phyloP scores from a whole-genome alignment of 176 grass and related monocot species.

The Aechmea fasciata region DNA sequence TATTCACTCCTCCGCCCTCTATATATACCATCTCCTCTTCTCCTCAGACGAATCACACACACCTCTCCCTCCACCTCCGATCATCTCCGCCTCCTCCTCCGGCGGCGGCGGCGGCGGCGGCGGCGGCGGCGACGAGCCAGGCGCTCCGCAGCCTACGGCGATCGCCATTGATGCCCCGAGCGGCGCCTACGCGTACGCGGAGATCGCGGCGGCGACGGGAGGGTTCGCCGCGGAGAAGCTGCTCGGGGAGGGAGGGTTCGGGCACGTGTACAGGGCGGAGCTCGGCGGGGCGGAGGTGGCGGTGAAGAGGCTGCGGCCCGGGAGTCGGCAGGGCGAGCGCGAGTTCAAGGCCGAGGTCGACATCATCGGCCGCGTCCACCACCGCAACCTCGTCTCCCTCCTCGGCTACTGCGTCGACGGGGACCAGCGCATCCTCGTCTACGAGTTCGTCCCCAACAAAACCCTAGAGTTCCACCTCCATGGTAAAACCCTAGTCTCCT shows the following conservation, averaged over 20 bases:
- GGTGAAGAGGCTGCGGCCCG: constrained; percentile 26
- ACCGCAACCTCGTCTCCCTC: constrained; percentile 29
- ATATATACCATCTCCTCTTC: no score
- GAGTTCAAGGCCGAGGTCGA: constrained; percentile 43
- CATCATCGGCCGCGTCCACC: constrained; percentile 41
- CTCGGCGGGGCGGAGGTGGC: constrained; percentile 30
- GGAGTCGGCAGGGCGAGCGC: constrained; percentile 33
- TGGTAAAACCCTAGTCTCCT: constrained; percentile 8
- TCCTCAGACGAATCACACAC: no score
- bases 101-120: background rate
- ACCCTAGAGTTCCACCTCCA: constrained; percentile 32
- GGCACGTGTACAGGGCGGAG: constrained; percentile 28
- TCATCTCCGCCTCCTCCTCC: background rate
- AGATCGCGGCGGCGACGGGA: constrained; percentile 28
- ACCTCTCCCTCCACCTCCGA: background rate
- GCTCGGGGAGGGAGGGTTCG: constrained; percentile 38
- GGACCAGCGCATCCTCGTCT: constrained; percentile 36
- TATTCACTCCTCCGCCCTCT: no score
- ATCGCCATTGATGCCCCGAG: background rate
- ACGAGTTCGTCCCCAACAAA: constrained; percentile 40
- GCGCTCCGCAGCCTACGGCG: background rate
- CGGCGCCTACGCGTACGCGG: constrained; percentile 28
- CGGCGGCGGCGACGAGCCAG: background rate
- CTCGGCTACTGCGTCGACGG: constrained; percentile 24
- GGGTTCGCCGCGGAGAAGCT: constrained; percentile 27